Percentiles rank a stretch among this genome's conserved stretches.
Conservation (phyloP, 495 filamentous ascomycete species). For the Bryoglossum gracile region DNA sequence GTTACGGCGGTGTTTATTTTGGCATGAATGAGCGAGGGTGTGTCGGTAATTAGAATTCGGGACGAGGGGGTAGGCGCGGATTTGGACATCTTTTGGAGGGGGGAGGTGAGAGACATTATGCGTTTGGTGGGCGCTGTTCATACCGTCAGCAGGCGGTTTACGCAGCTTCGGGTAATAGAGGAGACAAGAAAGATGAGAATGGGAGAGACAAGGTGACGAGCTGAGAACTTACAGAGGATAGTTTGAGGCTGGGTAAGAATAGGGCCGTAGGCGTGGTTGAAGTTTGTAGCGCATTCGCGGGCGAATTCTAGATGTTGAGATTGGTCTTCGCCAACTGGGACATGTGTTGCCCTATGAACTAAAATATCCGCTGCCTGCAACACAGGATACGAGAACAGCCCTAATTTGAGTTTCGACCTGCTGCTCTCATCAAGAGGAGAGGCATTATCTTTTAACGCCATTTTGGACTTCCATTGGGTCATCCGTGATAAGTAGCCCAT, state of each 20-base stretch:
- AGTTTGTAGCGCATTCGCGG: conserved; percentile 71
- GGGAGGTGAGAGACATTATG: conserved; percentile 80
- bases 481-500: conserved; percentile 87
- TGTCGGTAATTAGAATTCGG: conserved; percentile 75
- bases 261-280: conserved; percentile 64
- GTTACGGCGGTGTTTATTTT: conserved; percentile 75
- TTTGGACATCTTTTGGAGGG: conserved; percentile 86
- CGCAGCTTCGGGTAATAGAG: no score
- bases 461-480: conserved; percentile 98
- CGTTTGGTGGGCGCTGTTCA: conserved; percentile 68
- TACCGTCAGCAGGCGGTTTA: no score
- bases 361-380: conserved; percentile 94
- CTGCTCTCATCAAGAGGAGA: conserved; percentile 43
- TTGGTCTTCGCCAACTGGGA: conserved; percentile 93
- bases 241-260: conserved; percentile 65
- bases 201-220: background rate
- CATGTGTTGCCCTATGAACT: conserved; percentile 84
- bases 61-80: conserved; percentile 58
- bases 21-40: conserved; percentile 44
- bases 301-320: conserved; percentile 90
- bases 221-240: conserved; percentile 55
- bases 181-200: background rate
- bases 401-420: conserved; percentile 63
- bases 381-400: conserved; percentile 95
- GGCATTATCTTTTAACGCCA: conserved; percentile 48